Evolutionary conservation across 1,284 basidiomycete genomes (phyloP).

Genomic region (Apiotrichum montevideense): DNA sequence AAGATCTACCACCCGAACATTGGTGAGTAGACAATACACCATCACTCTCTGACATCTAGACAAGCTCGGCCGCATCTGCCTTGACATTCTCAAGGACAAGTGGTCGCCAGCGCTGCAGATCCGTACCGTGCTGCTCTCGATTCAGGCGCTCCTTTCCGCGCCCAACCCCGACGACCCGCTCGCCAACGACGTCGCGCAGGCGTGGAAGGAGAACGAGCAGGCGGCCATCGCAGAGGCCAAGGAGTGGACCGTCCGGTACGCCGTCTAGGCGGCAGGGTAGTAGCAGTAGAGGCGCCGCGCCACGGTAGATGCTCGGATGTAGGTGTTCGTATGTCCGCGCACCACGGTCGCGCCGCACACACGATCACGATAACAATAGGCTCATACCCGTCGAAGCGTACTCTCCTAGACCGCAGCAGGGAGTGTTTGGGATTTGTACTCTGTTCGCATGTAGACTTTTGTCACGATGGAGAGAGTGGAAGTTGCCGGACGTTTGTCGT

Average conservation of each 20-base stretch:
- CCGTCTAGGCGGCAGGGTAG: not conserved
- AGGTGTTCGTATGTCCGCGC: too few species aligned
- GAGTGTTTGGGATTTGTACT: not conserved
- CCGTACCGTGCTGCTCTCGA: conserved; percentile 90
- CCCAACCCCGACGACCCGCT: conserved; percentile 99
- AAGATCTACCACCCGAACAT: conserved; percentile 99
- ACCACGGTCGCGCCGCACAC: too few species aligned
- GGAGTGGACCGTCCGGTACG: conserved; percentile 67
- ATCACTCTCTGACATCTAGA: conserved; percentile 48
- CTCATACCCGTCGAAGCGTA: too few species aligned
- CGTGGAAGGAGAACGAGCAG: conserved; percentile 96
- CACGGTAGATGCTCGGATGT: too few species aligned
- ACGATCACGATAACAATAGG: too few species aligned
- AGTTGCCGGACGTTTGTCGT: not conserved
- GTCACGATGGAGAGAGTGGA: not conserved
- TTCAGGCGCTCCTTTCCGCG: conserved; percentile 90
- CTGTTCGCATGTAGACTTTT: not conserved
- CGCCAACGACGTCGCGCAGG: conserved; percentile 82
- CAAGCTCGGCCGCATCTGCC: conserved; percentile 94
- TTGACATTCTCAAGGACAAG: conserved; percentile 98
- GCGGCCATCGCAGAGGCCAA: conserved; percentile 81
- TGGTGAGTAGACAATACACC: conserved; percentile 53
- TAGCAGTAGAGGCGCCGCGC: not conserved
- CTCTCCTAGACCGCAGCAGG: not conserved
- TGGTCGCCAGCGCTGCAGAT: conserved; percentile 99